Percentiles rank a stretch among this genome's conserved stretches.
Conservation (phyloP, 2,329 filamentous ascomycete genomes). For the Talaromyces sp. region DNA sequence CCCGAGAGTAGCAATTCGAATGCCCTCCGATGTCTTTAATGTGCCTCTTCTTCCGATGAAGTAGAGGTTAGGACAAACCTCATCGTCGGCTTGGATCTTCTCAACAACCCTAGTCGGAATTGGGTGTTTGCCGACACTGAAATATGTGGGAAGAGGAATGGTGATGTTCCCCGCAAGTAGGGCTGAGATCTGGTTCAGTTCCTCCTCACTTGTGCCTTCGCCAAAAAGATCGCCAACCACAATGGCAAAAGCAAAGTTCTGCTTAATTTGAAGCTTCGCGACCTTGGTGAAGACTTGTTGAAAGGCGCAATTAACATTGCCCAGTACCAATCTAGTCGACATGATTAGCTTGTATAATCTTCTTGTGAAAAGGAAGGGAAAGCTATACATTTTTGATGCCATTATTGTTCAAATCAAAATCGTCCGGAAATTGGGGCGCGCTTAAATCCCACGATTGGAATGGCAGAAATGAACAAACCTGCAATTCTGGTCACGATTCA, state of each 20-base stretch:
- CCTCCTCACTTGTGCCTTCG: slow-evolving; percentile 44
- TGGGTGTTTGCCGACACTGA: slow-evolving; percentile 72
- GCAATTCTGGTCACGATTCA: background rate
- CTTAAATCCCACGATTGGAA: background rate
- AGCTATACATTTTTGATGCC: slow-evolving; percentile 58
- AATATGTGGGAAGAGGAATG: slow-evolving; percentile 84
- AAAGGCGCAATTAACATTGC: slow-evolving; percentile 77
- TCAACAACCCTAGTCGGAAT: slow-evolving; percentile 70
- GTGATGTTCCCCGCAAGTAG: slow-evolving; percentile 71
- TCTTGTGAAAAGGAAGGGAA: background rate
- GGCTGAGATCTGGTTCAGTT: slow-evolving; percentile 61
- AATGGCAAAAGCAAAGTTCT: slow-evolving; percentile 82
- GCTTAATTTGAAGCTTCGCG: slow-evolving; percentile 76
- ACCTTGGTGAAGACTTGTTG: slow-evolving; percentile 76
- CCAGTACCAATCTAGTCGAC: slow-evolving; percentile 65
- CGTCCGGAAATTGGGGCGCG: background rate
- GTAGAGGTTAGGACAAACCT: slow-evolving; percentile 85
- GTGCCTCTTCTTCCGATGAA: slow-evolving; percentile 84
- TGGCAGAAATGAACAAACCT: background rate
- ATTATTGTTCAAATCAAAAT: slow-evolving; percentile 36
- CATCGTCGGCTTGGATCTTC: slow-evolving; percentile 69
- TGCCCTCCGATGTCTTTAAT: slow-evolving; percentile 84
- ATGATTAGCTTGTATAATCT: slow-evolving; percentile 12
- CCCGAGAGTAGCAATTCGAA: slow-evolving; percentile 83
- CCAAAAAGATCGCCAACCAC: slow-evolving; percentile 81